These are phyloP conservation scores for Starmerella apicola DNA, from an alignment of 805 yeast species.

Conservation along the genomic window DNA sequence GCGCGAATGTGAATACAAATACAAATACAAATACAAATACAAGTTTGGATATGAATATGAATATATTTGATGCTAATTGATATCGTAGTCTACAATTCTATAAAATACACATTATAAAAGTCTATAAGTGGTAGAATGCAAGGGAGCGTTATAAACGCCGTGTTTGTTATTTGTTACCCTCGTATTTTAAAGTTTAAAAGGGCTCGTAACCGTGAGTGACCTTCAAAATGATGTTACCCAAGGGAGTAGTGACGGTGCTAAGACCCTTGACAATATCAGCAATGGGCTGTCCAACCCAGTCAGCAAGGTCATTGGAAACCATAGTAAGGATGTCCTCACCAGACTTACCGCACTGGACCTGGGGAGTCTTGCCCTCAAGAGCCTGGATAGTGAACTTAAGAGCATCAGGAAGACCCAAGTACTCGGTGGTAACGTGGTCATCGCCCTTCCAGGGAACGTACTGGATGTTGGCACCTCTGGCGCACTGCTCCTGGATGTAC, in stretches of 20 bases:
- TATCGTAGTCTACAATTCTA: too few relatives aligned
- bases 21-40: too few relatives aligned
- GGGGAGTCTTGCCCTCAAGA: conserved; percentile 1
- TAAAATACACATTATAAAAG: too few relatives aligned
- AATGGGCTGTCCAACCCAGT: conserved; percentile 2
- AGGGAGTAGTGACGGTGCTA: conserved; percentile 3
- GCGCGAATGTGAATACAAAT: too few relatives aligned
- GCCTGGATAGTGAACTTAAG: conserved; percentile 12
- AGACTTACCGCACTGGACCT: conserved; percentile 3
- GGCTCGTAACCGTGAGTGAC: background rate
- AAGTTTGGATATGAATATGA: too few relatives aligned
- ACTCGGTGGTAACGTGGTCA: conserved; percentile 6
- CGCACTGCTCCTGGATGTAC: conserved; percentile 9
- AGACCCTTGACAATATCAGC: conserved; percentile 1
- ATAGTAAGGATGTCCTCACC: background rate
- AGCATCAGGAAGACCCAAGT: conserved; percentile 10
- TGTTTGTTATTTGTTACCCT: too few relatives aligned
- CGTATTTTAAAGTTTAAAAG: too few relatives aligned
- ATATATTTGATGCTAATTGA: too few relatives aligned
- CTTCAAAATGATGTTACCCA: conserved; percentile 1
- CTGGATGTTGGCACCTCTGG: conserved; percentile 10
- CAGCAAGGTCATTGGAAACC: conserved; percentile 1
- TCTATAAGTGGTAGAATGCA: too few relatives aligned
- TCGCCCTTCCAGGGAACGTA: conserved; percentile 5
- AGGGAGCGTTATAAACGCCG: too few relatives aligned